These are phyloP conservation scores for Elaeis guineensis DNA, from an alignment of 176 grass and related monocot genomes.

Conservation along the genomic window DNA sequence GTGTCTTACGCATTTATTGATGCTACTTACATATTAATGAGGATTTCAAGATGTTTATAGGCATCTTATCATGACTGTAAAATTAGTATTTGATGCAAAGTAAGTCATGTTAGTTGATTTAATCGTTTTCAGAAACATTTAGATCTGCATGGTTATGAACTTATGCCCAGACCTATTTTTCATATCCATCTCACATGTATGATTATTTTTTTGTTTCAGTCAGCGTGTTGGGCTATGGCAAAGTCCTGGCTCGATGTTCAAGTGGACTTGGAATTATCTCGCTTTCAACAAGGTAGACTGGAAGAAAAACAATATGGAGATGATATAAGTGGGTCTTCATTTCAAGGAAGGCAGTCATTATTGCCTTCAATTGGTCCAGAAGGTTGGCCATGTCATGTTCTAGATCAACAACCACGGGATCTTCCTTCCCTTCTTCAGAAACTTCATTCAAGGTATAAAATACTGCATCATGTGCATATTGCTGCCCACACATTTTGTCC, in stretches of 20 bases:
- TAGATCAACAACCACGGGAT: conserved; percentile 92
- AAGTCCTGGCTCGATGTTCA: conserved; percentile 91
- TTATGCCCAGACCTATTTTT: no score
- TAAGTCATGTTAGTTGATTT: no score
- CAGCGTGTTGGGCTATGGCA: conserved; percentile 94
- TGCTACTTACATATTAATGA: no score
- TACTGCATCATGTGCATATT: conserved; percentile 1
- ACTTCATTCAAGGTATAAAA: conserved; percentile 79
- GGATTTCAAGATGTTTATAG: no score
- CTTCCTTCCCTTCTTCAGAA: conserved; percentile 88
- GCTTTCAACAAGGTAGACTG: conserved; percentile 51
- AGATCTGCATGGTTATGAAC: no score
- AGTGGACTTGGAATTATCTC: conserved; percentile 74
- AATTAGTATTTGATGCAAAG: no score
- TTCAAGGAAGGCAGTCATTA: conserved; percentile 30
- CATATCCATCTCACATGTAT: conserved; percentile 3
- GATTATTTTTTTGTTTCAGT: conserved; percentile 39
- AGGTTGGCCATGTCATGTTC: conserved; percentile 80
- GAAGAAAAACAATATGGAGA: conserved; percentile 69
- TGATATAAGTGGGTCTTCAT: conserved; percentile 49
- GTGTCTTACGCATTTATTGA: no score
- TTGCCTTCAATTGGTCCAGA: conserved; percentile 41
- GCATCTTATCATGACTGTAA: no score
- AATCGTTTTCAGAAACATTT: no score
- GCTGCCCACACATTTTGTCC: conserved; percentile 1